Evolutionary conservation across 768 basidiomycete genomes (phyloP).

Genomic region (Boletus tomentosulus): DNA sequence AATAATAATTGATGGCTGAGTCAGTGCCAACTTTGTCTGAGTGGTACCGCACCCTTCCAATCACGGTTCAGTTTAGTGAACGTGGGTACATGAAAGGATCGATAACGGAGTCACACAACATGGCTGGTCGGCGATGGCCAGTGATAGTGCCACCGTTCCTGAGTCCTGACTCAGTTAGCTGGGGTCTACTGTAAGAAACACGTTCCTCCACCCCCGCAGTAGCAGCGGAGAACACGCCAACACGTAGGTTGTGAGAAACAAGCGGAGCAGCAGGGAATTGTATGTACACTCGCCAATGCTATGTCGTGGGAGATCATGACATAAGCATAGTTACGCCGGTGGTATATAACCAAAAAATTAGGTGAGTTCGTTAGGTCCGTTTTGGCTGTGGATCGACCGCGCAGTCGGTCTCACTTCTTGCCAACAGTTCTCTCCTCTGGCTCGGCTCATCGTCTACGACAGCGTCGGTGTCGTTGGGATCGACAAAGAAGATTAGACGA

Average conservation of each 20-base stretch:
- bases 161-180: constrained; percentile 1
- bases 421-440: constrained; percentile 30
- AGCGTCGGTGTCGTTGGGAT: constrained; percentile 41
- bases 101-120: constrained; percentile 17
- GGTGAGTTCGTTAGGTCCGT: constrained; percentile 22
- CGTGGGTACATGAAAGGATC: constrained; percentile 11
- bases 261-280: constrained; percentile 5
- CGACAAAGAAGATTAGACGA: constrained; percentile 29
- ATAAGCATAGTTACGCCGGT: constrained; percentile 13
- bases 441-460: constrained; percentile 37
- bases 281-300: constrained; percentile 5
- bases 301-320: constrained; percentile 24
- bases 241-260: too few relatives aligned
- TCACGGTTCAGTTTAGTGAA: not conserved
- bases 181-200: not conserved
- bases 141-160: constrained; percentile 15
- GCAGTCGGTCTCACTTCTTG: constrained; percentile 42
- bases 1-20: constrained; percentile 8
- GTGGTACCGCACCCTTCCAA: constrained; percentile 2
- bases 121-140: constrained; percentile 22
- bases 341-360: constrained; percentile 28
- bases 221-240: too few relatives aligned
- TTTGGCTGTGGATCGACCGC: constrained; percentile 44
- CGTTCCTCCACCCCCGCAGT: too few relatives aligned
- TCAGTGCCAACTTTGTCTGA: constrained; percentile 10